Evolutionary conservation across 495 filamentous ascomycete species (phyloP).

Genomic region (Hyaloscypha finlandica): DNA sequence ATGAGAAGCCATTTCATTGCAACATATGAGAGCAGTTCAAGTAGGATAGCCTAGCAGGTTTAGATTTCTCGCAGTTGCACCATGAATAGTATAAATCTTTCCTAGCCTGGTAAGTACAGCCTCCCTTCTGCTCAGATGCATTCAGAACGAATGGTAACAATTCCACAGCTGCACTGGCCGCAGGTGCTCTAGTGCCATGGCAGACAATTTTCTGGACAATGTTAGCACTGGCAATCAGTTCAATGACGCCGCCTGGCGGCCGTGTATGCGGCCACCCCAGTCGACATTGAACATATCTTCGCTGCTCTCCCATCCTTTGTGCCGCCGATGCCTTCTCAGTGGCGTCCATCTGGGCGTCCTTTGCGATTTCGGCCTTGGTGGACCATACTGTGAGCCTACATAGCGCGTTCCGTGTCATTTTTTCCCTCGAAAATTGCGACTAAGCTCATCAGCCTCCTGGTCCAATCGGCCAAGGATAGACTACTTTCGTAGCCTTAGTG

Average conservation of each 20-base stretch:
- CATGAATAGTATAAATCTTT: background rate
- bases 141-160: background rate
- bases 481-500: too few species aligned
- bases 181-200: conserved; percentile 3
- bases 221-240: background rate
- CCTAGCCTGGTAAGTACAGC: background rate
- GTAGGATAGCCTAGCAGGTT: background rate
- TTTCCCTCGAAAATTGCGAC: too few species aligned
- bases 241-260: conserved; percentile 5
- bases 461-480: too few species aligned
- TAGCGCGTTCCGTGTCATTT: too few species aligned
- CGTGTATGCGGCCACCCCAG: background rate
- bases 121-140: background rate
- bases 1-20: background rate
- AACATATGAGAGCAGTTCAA: background rate
- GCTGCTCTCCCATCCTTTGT: conserved; percentile 6
- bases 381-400: background rate
- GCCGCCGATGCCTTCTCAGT: conserved; percentile 1
- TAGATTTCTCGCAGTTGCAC: background rate
- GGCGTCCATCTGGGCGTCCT: background rate
- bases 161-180: background rate
- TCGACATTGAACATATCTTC: conserved; percentile 1
- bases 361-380: background rate
- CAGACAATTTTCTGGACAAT: conserved; percentile 7
- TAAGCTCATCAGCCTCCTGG: too few species aligned